A percentile compares a stretch with the other conserved stretches of the same genome.
These are phyloP conservation scores for Evansstolkia leycettana DNA, from an alignment of 495 filamentous ascomycete genomes.

Conservation along the genomic window DNA sequence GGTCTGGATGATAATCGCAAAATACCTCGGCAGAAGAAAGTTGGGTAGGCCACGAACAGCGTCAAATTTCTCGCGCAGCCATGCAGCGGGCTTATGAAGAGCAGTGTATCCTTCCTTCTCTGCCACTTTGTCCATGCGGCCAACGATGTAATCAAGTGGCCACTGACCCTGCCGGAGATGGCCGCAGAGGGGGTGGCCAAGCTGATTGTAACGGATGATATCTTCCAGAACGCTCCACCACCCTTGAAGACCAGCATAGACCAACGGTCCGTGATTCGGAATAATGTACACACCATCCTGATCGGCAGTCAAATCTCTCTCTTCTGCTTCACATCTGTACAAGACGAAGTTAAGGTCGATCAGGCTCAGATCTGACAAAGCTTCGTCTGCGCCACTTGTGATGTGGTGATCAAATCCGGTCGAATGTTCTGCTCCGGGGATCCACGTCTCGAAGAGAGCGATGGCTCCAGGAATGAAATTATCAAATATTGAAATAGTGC, in stretches of 20 bases:
- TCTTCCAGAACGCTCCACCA: constrained; percentile 92
- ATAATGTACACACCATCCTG: constrained; percentile 81
- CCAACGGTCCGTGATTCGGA: constrained; percentile 67
- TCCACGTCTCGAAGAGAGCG: constrained; percentile 90
- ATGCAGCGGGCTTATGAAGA: constrained; percentile 52
- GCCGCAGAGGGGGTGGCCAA: constrained; percentile 86
- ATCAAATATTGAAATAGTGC: constrained; percentile 69
- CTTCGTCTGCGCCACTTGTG: constrained; percentile 66
- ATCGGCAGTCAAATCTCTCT: constrained; percentile 66
- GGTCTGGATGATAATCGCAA: constrained; percentile 76
- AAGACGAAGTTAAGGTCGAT: constrained; percentile 85
- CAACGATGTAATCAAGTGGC: constrained; percentile 83
- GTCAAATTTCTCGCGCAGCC: constrained; percentile 76
- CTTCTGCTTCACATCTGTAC: constrained; percentile 87
- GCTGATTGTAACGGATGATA: constrained; percentile 78
- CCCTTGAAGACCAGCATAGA: constrained; percentile 94
- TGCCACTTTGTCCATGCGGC: constrained; percentile 61
- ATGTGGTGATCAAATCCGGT: constrained; percentile 72
- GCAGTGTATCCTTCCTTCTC: constrained; percentile 44
- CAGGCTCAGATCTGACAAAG: constrained; percentile 59
- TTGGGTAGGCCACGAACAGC: constrained; percentile 72
- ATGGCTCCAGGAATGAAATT: constrained; percentile 86
- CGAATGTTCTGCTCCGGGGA: constrained; percentile 69
- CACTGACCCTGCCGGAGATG: constrained; percentile 86
- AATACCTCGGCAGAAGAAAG: constrained; percentile 87